phyloP scores from a whole-genome alignment of 2,329 filamentous ascomycete species.

The Beauveria caledonica region DNA sequence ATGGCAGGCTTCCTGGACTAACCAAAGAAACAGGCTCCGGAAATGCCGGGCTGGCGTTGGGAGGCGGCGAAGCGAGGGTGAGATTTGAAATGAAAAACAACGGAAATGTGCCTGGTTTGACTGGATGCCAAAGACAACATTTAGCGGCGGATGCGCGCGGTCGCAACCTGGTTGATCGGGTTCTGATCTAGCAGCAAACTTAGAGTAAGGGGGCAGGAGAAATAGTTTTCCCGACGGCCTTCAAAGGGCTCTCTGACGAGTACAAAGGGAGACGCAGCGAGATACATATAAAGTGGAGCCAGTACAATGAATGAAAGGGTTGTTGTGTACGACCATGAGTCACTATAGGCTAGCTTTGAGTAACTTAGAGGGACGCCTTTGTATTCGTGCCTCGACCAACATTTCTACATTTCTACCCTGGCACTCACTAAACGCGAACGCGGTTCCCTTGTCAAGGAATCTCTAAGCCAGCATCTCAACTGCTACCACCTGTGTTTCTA shows the following conservation, averaged over 20 bases:
- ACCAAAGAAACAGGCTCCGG: neutral
- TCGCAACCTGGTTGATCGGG: neutral
- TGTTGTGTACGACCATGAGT: neutral
- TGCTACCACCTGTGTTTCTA: neutral
- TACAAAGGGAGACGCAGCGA: constrained; percentile 4
- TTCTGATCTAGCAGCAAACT: neutral
- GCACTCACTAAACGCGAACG: constrained; percentile 11
- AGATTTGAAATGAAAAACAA: neutral
- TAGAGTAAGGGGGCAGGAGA: neutral
- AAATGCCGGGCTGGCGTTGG: neutral
- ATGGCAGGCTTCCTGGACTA: constrained; percentile 3
- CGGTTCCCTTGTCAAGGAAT: constrained; percentile 9
- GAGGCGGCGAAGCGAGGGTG: neutral
- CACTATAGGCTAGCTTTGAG: neutral
- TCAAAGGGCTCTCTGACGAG: neutral
- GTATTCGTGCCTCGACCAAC: neutral
- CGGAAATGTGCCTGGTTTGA: neutral
- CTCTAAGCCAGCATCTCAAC: neutral
- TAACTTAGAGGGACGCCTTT: neutral
- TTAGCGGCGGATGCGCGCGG: neutral
- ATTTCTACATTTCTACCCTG: constrained; percentile 3
- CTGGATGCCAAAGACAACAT: neutral
- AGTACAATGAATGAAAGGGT: too few species aligned
- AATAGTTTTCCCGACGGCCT: neutral
- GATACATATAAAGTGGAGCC: neutral